These are phyloP conservation scores for Poronia punctata DNA, from an alignment of 495 filamentous ascomycete species.

Conservation along the genomic window DNA sequence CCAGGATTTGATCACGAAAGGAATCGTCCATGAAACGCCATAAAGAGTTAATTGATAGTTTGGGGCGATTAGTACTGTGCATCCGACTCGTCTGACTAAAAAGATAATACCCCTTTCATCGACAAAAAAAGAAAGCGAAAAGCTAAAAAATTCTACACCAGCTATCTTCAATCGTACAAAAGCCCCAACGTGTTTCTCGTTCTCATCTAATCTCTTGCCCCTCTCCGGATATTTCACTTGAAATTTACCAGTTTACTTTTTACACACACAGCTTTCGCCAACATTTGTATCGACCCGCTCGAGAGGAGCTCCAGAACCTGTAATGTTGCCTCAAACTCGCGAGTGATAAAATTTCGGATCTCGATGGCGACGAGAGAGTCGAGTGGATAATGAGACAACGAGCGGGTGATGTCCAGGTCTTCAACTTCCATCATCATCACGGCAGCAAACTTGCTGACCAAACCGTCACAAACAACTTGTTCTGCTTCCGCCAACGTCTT, in stretches of 20 bases:
- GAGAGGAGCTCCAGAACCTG: constrained; percentile 47
- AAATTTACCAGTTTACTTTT: constrained; percentile 43
- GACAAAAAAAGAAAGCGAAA: too few species aligned
- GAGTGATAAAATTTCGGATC: constrained; percentile 45
- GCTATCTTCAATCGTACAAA: too few species aligned
- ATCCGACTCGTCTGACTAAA: too few species aligned
- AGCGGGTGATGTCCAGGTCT: constrained; percentile 41
- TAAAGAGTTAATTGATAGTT: too few species aligned
- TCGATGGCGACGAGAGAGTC: constrained; percentile 50
- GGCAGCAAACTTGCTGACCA: constrained; percentile 41
- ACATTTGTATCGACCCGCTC: constrained; percentile 41
- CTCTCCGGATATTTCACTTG: constrained; percentile 5
- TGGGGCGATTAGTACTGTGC: too few species aligned
- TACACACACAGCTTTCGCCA: constrained; percentile 41
- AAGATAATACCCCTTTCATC: too few species aligned
- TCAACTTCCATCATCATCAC: constrained; percentile 47
- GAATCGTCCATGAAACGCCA: too few species aligned
- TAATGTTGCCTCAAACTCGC: constrained; percentile 45
- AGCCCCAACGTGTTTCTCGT: not conserved
- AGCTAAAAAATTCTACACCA: too few species aligned
- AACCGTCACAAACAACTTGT: constrained; percentile 36
- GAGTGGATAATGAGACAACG: constrained; percentile 44
- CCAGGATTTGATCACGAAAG: too few species aligned
- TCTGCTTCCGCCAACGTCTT: constrained; percentile 38
- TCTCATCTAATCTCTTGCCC: not conserved